A percentile compares a stretch with the other conserved stretches of the same genome.
Evolutionary conservation across 805 yeast species (phyloP).

Genomic region (Yarrowia divulgata): DNA sequence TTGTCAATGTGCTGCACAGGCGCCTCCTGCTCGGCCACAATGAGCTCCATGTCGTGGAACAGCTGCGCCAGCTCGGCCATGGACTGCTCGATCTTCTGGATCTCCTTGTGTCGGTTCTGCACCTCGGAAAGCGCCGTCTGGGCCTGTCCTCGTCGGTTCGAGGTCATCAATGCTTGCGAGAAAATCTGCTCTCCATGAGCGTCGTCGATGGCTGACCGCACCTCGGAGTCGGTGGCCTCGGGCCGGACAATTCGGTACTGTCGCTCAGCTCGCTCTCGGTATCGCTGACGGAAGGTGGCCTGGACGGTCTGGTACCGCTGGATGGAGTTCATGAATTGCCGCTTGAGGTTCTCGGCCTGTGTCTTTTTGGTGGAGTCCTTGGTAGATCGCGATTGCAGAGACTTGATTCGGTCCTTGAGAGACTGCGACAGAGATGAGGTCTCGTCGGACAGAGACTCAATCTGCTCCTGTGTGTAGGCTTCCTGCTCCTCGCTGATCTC

Average conservation of each 20-base stretch:
- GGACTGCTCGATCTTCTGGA: constrained; percentile 91
- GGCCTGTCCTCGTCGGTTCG: constrained; percentile 68
- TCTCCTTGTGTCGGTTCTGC: constrained; percentile 92
- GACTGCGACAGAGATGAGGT: constrained; percentile 78
- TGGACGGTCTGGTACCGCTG: constrained; percentile 88
- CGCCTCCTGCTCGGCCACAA: constrained; percentile 94
- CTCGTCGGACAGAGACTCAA: constrained; percentile 78
- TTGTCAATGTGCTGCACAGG: constrained; percentile 83
- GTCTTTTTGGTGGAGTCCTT: constrained; percentile 79
- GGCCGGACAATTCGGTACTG: constrained; percentile 79
- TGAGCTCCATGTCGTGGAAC: constrained; percentile 94
- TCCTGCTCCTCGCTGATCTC: constrained; percentile 74
- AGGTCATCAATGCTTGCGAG: constrained; percentile 72
- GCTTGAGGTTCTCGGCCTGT: constrained; percentile 89
- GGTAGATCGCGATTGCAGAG: constrained; percentile 63
- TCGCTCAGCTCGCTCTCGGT: constrained; percentile 86
- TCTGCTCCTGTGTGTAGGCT: constrained; percentile 70
- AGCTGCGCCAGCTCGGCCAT: constrained; percentile 95
- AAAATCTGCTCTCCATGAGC: constrained; percentile 86
- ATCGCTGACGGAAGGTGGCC: constrained; percentile 82
- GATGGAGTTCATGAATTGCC: constrained; percentile 82
- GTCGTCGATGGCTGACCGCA: constrained; percentile 83
- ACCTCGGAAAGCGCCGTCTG: constrained; percentile 94
- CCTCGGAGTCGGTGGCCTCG: constrained; percentile 72
- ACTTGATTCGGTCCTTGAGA: constrained; percentile 78